Evolutionary conservation across 1,284 basidiomycete species (phyloP).

Genomic region (Laetiporus sulphureus): DNA sequence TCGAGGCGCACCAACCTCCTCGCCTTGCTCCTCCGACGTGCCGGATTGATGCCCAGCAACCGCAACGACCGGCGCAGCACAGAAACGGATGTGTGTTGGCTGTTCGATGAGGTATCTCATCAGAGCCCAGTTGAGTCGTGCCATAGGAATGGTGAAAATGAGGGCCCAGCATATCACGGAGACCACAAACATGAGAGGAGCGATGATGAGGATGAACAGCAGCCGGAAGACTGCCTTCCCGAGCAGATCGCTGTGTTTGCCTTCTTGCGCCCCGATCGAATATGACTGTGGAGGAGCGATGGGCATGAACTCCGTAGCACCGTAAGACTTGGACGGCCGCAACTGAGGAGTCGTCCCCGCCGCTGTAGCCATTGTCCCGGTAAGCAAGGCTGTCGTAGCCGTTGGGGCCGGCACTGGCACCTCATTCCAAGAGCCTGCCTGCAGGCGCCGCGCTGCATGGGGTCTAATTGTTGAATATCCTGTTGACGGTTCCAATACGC

Average conservation of each 20-base stretch:
- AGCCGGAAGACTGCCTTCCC: slow-evolving; percentile 80
- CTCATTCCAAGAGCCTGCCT: slow-evolving; percentile 27
- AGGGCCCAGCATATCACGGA: slow-evolving; percentile 91
- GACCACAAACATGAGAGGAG: slow-evolving; percentile 83
- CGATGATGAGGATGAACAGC: slow-evolving; percentile 68
- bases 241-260: slow-evolving; percentile 41
- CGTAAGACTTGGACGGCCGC: slow-evolving; percentile 57
- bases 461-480: slow-evolving; percentile 26
- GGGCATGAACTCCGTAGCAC: slow-evolving; percentile 38
- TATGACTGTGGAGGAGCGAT: slow-evolving; percentile 33
- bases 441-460: slow-evolving; percentile 20
- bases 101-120: slow-evolving; percentile 78
- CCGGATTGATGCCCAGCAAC: slow-evolving; percentile 28
- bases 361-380: too few species aligned
- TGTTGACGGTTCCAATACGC: slow-evolving; percentile 8
- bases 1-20: slow-evolving; percentile 15
- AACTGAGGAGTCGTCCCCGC: slow-evolving; percentile 22
- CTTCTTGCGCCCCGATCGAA: slow-evolving; percentile 30
- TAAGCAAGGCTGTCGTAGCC: slow-evolving; percentile 32
- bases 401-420: slow-evolving; percentile 10
- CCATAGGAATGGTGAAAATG: slow-evolving; percentile 97
- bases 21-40: slow-evolving; percentile 6
- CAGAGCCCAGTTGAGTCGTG: slow-evolving; percentile 91
- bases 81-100: slow-evolving; percentile 89
- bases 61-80: slow-evolving; percentile 60